Base-by-base conservation (phyloP, 2,329 filamentous ascomycete species). In the Verticillium klebahnii region DNA sequence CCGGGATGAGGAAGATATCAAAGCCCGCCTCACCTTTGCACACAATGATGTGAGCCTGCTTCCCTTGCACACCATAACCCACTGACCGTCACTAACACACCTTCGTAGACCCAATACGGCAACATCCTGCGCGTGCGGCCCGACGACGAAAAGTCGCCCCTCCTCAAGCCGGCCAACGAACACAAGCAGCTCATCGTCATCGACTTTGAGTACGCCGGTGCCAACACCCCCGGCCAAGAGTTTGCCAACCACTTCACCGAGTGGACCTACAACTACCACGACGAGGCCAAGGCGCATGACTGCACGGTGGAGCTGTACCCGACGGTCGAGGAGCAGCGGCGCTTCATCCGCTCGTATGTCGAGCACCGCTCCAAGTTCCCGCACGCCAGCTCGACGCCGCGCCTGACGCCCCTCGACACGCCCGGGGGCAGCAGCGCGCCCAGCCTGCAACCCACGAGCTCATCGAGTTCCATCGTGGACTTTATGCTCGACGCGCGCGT, bases 241-340 rank as follows among this genome's bases (percentile, higher is more conserved):
- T 98, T 99, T 73, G 95, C 93, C 62, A 99, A 99, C 74, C 95
- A 99, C 76, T 99, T 99, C 76, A 91, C 92, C 1, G 95, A 99
- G 77, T 99, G 95, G 95, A 91, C 92, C 69, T 98, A 98, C 81
- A 94, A 99, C 76, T 99, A 99, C 76, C 93, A 97, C 72, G 88
- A 95, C 71, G 75, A 85, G 3, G 78, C 80, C 32, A 77, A 77
- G 36, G 80, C 92, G 0, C 87, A 86, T 78, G 85, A 81, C 31
- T 94, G 91, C 80, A 87, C 89, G 69, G 84, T 84, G 5, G 77
- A 79, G 60, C 75, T 78, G 60, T 99, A 97, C 75, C 95, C 95
- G 0, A 92, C 82, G 0, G 77, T 82, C 0, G 90, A 93, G 61
- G 89, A 97, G 74, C 95, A 97, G 72, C 84, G 85, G 64, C 89